Percentiles rank a stretch among this genome's conserved stretches.
Evolutionary conservation across 2,329 filamentous ascomycete genomes (phyloP).

Genomic region (Alternaria incomplexa): DNA sequence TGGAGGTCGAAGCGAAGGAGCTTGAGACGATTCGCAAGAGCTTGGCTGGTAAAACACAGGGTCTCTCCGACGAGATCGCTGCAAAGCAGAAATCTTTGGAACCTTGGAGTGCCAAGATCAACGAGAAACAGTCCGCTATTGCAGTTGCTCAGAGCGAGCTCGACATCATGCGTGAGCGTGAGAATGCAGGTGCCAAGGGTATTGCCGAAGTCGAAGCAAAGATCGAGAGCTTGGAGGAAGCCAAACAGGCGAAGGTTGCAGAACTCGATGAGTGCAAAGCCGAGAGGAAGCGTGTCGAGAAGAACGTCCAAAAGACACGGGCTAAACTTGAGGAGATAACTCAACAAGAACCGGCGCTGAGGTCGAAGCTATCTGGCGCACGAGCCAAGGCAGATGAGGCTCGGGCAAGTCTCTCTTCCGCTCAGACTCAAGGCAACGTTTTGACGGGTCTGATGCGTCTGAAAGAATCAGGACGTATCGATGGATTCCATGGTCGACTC

Average conservation of each 20-base stretch:
- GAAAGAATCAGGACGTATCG: constrained; percentile 93
- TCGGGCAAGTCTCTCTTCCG: constrained; percentile 84
- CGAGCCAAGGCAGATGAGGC: constrained; percentile 97
- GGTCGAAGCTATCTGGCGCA: constrained; percentile 83
- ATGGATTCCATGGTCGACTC: constrained; percentile 93
- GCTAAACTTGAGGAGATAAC: constrained; percentile 74
- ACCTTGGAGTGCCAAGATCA: constrained; percentile 97
- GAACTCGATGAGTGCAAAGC: constrained; percentile 79
- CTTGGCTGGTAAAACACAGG: constrained; percentile 94
- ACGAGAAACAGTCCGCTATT: constrained; percentile 91
- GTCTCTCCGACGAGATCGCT: constrained; percentile 89
- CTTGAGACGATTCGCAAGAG: constrained; percentile 82
- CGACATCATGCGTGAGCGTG: constrained; percentile 86
- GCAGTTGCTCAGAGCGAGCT: constrained; percentile 95
- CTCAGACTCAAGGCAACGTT: constrained; percentile 91
- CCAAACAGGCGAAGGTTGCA: constrained; percentile 70
- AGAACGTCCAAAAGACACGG: constrained; percentile 74
- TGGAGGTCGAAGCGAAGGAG: constrained; percentile 81
- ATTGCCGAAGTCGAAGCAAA: constrained; percentile 84
- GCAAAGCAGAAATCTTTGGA: constrained; percentile 92
- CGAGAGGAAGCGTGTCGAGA: constrained; percentile 74
- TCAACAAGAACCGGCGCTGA: constrained; percentile 80
- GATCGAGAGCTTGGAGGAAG: constrained; percentile 73
- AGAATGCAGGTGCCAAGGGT: constrained; percentile 83
- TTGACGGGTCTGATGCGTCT: constrained; percentile 90